Evolutionary conservation across 306 rosid species (phyloP).

Genomic region (Crataegus laevigata): DNA sequence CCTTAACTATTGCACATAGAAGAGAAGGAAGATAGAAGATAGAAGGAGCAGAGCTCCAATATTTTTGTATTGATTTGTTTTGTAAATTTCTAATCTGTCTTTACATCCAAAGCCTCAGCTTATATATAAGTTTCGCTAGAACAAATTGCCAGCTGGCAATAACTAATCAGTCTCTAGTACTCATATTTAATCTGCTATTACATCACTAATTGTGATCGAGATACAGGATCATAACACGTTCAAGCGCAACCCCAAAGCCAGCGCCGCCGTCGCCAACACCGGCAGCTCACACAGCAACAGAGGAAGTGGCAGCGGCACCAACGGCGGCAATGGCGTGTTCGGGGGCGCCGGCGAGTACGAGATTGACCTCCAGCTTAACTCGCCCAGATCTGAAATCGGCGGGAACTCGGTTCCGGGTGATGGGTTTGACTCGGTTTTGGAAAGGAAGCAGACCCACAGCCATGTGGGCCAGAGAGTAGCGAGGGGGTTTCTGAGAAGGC

Average conservation of each 20-base stretch:
- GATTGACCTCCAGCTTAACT: conserved; percentile 58
- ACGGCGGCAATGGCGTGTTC: conserved; percentile 1
- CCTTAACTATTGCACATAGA: no score
- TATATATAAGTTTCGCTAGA: no score
- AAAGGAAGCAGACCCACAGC: conserved; percentile 37
- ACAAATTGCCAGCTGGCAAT: no score
- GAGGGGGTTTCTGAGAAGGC: conserved; percentile 41
- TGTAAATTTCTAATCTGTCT: no score
- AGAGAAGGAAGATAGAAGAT: no score
- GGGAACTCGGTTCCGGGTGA: conserved; percentile 23
- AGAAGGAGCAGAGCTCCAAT: no score
- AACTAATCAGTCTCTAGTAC: no score
- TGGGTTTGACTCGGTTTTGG: conserved; percentile 38
- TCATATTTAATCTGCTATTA: no score
- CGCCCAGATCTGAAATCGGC: conserved; percentile 67
- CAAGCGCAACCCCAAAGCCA: conserved; percentile 48
- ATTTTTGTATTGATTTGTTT: no score
- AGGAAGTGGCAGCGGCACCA: not conserved
- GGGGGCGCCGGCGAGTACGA: conserved; percentile 31
- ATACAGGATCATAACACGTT: no score
- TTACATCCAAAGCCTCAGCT: no score
- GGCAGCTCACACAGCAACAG: conserved; percentile 2
- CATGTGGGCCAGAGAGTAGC: conserved; percentile 53
- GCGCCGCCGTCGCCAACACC: not conserved
- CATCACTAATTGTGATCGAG: no score